Conservation (phyloP, 2,329 filamentous ascomycete genomes). For the Monascus ruber region DNA sequence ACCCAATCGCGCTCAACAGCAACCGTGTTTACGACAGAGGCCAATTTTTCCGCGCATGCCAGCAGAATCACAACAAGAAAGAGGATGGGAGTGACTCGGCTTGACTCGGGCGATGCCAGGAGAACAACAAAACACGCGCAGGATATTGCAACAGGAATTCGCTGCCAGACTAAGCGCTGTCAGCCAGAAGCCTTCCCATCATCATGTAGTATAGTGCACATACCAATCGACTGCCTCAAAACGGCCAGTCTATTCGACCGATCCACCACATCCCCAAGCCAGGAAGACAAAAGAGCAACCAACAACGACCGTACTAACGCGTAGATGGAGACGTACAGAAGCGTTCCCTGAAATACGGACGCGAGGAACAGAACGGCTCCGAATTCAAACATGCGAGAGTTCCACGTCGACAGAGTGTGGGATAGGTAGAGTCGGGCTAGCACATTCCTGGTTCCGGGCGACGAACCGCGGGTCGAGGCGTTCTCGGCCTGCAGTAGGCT, state of each 20-base stretch:
- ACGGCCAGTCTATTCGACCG: constrained; percentile 36
- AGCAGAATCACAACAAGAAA: constrained; percentile 33
- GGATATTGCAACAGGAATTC: constrained; percentile 29
- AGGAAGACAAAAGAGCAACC: constrained; percentile 48
- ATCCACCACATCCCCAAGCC: constrained; percentile 50
- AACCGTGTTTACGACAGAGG: constrained; percentile 51
- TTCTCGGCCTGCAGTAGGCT: too few species aligned
- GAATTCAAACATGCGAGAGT: constrained; percentile 49
- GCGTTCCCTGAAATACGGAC: constrained; percentile 41
- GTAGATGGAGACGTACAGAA: constrained; percentile 54
- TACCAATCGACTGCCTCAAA: constrained; percentile 37
- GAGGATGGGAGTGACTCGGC: constrained; percentile 7
- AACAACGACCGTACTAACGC: constrained; percentile 47
- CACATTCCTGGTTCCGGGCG: background rate
- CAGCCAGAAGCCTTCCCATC: background rate
- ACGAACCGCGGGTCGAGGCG: too few species aligned
- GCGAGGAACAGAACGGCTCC: constrained; percentile 45
- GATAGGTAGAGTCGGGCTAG: constrained; percentile 38
- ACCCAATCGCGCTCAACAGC: constrained; percentile 59
- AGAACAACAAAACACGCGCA: constrained; percentile 35
- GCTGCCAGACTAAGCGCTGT: constrained; percentile 10
- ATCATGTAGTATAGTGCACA: background rate
- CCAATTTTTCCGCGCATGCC: constrained; percentile 56
- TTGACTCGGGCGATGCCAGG: constrained; percentile 1
- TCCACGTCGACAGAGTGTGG: constrained; percentile 49